Evolutionary conservation across 1,284 basidiomycete genomes (phyloP).

Genomic region (Erythrobasidium hasegawianum): DNA sequence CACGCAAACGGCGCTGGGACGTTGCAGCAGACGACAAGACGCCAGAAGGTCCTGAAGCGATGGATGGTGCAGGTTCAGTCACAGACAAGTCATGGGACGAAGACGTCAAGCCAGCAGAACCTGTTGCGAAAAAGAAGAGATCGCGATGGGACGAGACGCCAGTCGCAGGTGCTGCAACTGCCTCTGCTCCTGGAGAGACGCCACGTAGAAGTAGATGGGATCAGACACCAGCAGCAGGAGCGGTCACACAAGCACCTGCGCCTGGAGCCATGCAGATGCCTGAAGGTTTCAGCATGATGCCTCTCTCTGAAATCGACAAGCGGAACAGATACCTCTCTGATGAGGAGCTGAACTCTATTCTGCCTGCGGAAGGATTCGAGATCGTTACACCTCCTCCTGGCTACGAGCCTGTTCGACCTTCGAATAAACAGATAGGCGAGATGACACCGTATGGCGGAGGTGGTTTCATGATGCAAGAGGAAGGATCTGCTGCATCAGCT

Average conservation of each 20-base stretch:
- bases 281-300: slow-evolving; percentile 24
- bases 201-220: slow-evolving; percentile 85
- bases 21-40: slow-evolving; percentile 56
- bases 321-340: slow-evolving; percentile 91
- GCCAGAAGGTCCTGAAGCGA: slow-evolving; percentile 53
- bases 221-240: slow-evolving; percentile 61
- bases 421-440: slow-evolving; percentile 68
- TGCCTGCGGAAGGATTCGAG: slow-evolving; percentile 81
- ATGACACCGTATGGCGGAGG: slow-evolving; percentile 57
- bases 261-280: slow-evolving; percentile 35
- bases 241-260: slow-evolving; percentile 50
- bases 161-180: slow-evolving; percentile 54
- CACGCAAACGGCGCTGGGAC: slow-evolving; percentile 85
- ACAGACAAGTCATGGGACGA: slow-evolving; percentile 50
- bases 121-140: slow-evolving; percentile 76
- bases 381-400: slow-evolving; percentile 92
- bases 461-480: slow-evolving; percentile 95
- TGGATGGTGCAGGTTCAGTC: slow-evolving; percentile 41
- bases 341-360: slow-evolving; percentile 87
- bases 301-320: slow-evolving; percentile 79
- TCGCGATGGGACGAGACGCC: slow-evolving; percentile 93
- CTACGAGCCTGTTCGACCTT: slow-evolving; percentile 74
- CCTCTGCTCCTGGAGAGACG: slow-evolving; percentile 55
- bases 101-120: slow-evolving; percentile 63
- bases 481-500: slow-evolving; percentile 78